These are phyloP conservation scores for Bretziella fagacearum DNA, from an alignment of 2,329 filamentous ascomycete species.

Conservation along the genomic window DNA sequence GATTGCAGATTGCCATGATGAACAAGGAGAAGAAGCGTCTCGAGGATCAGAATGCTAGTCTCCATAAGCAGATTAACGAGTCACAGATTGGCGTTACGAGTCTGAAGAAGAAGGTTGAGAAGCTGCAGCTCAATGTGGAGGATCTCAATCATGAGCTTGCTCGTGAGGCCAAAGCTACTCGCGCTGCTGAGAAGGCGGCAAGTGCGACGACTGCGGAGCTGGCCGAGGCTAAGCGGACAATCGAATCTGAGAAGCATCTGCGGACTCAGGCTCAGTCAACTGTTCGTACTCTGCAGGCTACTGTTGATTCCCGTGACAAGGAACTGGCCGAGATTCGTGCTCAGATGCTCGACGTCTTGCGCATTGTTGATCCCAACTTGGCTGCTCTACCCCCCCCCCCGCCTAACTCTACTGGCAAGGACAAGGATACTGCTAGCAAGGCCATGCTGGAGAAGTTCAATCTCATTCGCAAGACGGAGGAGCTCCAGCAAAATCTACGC, in stretches of 20 bases:
- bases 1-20: conserved; percentile 56
- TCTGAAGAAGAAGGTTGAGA: conserved; percentile 87
- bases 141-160: conserved; percentile 86
- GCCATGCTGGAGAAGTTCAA: conserved; percentile 61
- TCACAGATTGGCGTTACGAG: conserved; percentile 67
- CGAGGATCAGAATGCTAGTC: conserved; percentile 66
- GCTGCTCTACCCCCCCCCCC: conserved; percentile 34
- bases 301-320: conserved; percentile 61
- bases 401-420: conserved; percentile 34
- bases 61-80: conserved; percentile 73
- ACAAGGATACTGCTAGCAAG: conserved; percentile 37
- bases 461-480: conserved; percentile 70
- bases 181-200: conserved; percentile 76
- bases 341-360: conserved; percentile 68
- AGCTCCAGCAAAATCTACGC: conserved; percentile 73
- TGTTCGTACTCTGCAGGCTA: conserved; percentile 60
- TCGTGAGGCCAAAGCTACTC: conserved; percentile 72
- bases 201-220: conserved; percentile 68
- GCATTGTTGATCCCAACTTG: conserved; percentile 66
- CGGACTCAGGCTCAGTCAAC: conserved; percentile 74
- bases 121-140: conserved; percentile 71
- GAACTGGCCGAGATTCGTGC: conserved; percentile 67
- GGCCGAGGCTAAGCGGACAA: conserved; percentile 71
- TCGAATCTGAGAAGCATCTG: conserved; percentile 79
- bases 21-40: conserved; percentile 68